Conservation (phyloP, 1,139 yeast species). For the Nakaseomyces uthaithaninus region DNA sequence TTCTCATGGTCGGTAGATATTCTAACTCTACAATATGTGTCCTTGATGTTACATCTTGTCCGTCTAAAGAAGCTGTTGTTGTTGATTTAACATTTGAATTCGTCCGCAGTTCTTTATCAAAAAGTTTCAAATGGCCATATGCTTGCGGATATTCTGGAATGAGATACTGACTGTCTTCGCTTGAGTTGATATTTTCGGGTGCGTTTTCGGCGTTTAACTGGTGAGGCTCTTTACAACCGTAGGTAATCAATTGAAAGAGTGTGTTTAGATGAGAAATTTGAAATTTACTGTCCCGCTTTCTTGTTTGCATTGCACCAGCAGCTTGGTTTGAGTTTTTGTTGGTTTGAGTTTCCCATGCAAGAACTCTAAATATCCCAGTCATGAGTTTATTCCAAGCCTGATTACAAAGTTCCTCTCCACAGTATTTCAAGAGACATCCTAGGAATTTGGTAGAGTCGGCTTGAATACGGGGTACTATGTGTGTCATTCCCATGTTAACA, state of each 20-base stretch:
- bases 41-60: conserved; percentile 46
- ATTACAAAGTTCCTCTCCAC: conserved; percentile 44
- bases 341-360: conserved; percentile 46
- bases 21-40: conserved; percentile 46
- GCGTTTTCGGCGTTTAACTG: conserved; percentile 9
- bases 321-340: conserved; percentile 16
- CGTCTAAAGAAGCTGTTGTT: conserved; percentile 12
- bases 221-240: conserved; percentile 34
- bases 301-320: conserved; percentile 20
- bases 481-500: conserved; percentile 92
- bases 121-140: conserved; percentile 49
- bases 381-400: conserved; percentile 53
- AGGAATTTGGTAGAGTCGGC: conserved; percentile 62
- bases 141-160: conserved; percentile 52
- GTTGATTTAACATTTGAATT: conserved; percentile 13
- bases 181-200: conserved; percentile 10
- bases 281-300: conserved; percentile 19
- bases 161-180: conserved; percentile 38
- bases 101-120: conserved; percentile 35
- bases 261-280: conserved; percentile 35
- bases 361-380: conserved; percentile 46
- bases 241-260: conserved; percentile 37
- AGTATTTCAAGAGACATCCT: conserved; percentile 42
- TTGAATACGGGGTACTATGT: conserved; percentile 66
- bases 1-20: conserved; percentile 42